Evolutionary conservation across 345 rosid genomes (phyloP), one percentile per base, ranked within the genome.

Genomic region (Toxicodendron radicans): DNA sequence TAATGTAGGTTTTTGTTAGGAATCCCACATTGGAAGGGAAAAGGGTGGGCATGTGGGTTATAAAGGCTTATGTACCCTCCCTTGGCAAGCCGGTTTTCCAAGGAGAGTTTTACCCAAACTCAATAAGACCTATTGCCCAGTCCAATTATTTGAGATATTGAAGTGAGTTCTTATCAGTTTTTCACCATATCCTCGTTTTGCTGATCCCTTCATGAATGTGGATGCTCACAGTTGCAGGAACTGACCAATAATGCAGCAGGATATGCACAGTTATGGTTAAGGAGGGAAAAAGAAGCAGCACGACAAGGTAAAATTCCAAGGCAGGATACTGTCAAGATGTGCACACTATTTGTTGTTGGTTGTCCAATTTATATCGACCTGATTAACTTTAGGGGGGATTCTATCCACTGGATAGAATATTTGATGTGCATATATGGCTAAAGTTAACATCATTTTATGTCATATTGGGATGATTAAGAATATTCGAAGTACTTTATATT

Each of bases 261-360:
- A 82, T 83, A 82, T 82, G 90, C 97, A 73, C 87, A 41, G 73
- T 76, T 88, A 38, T 90, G 99, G 98, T 80, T 95, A 76, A 81
- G 78, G 51, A 80, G 84, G 74, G 94, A 89, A 71, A 91, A 77
- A 77, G 93, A 87, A 78, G 89, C 89, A 49, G 86, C 92, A 65
- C 80, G 90, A 83, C 90, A 74, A 71, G 97, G 97, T 89, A 78
- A 79, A 71, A 16, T 49, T 62, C 17, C 51, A 63, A n/a, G 58
- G 12, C 13, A 20, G 30, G 5, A 13, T 64, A 18, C 13, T 17
- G 8, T 41, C 27, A 41, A 35, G 58, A 33, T 66, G 35, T 67
- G 46, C 53, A 30, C 2, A 58, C 49, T 32, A 10, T 59, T 52
- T 48, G 46, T 49, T 17, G 27, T 58, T 60, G 51, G 8, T 76